Base-by-base conservation (phyloP, 192 early-diverging fungal species). In the Umbelopsis ramanniana region DNA sequence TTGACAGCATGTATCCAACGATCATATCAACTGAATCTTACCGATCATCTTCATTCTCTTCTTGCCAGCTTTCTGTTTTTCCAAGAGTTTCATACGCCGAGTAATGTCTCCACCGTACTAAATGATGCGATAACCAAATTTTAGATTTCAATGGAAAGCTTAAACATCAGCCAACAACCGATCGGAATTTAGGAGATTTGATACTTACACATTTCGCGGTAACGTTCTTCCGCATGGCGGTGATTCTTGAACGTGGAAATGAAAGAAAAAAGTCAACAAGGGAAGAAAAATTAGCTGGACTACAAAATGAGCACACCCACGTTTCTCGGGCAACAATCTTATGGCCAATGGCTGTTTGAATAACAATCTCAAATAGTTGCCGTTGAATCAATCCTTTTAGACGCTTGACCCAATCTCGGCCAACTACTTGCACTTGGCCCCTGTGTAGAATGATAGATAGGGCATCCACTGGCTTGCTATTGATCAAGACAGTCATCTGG, bases 11-110 rank as follows among this genome's bases (percentile, higher is more conserved):
- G 54, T 24, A 29, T 6, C 40, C 6, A 43, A 7, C 40, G 8
- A 6, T 43, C 11, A 43, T 43, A 6, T 1, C 1, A 29, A 43
- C 3, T 43, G 8, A 12, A 43, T 4, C 67, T 74, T 75, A 80
- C 91, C 91, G 76, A 91, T 90, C 74, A 86, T 85, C 76, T 85
- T 88, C 93, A 97, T 93, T 52, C 92, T 84, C 85, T 98, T 97
- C 86, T 99, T 99, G 67, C 95, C 96, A 66, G 92, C 95, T 83
- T 97, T 97, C 83, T 96, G 95, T 68, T 92, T 93, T 63, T 96
- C 90, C 70, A 99, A 76, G 52, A 99, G 86, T 82, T 99, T 99
- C 97, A 98, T 99, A 81, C 96, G 97, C 26, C 97, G 88, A 2
- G 96, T 94, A 15, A 96, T 89, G 83, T 99, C 97, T 21, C 97